Conservation (phyloP, 176 grass and related monocot species). For the Raddia guianensis region DNA sequence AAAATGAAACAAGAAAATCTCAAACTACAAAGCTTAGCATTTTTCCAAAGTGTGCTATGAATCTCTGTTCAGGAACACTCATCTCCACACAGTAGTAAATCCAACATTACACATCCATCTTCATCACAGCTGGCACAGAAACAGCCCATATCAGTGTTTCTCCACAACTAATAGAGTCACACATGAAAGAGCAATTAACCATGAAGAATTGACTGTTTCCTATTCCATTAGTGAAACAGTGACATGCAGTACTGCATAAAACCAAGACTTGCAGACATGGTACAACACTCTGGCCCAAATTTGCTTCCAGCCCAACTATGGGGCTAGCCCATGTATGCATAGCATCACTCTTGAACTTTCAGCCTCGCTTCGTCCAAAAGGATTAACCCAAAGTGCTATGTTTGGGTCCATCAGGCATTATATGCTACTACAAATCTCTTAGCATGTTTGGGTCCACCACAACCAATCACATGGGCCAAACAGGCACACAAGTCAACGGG, state of each 20-base stretch:
- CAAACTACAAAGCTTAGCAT: conserved; percentile 16
- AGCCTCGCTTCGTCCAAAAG: no score
- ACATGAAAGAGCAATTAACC: conserved; percentile 12
- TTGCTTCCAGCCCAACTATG: no score
- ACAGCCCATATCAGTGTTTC: conserved; percentile 4
- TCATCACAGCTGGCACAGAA: conserved; percentile 18
- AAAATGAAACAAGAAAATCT: conserved; percentile 14
- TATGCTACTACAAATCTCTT: no score
- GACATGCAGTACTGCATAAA: conserved; percentile 1
- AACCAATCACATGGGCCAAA: no score
- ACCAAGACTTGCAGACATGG: conserved; percentile 10
- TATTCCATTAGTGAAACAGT: conserved; percentile 21
- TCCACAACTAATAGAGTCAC: conserved; percentile 23
- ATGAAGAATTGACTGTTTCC: conserved; percentile 24
- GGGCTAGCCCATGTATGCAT: no score
- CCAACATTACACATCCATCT: conserved; percentile 8
- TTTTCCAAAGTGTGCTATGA: conserved; percentile 24
- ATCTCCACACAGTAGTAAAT: neutral
- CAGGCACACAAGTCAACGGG: no score
- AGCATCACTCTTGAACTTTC: no score
- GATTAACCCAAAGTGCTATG: no score
- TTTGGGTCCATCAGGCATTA: no score
- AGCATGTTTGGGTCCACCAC: no score
- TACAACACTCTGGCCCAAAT: no score
- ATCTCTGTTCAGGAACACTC: conserved; percentile 19